Conservation (phyloP, 225 moss, liverwort and hornwort genomes). For the Lunularia cruciata region DNA sequence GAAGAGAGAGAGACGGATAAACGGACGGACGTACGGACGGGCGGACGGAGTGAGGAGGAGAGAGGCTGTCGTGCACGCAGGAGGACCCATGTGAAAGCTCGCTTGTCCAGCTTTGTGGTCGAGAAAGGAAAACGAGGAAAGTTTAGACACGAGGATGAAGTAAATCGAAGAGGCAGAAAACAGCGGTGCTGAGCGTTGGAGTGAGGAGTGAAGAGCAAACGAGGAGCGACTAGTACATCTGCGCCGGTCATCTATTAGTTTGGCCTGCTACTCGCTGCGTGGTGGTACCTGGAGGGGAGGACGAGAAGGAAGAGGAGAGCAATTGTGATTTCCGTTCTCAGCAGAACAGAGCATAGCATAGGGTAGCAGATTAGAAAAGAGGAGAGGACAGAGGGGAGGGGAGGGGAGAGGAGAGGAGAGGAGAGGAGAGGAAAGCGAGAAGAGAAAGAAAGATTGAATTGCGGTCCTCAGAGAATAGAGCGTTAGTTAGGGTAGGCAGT, state of each 20-base stretch:
- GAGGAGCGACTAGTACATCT: too few species aligned
- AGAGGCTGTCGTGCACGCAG: too few species aligned
- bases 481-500: constrained; percentile 16
- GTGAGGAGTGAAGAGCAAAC: too few species aligned
- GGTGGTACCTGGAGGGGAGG: not conserved
- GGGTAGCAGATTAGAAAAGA: not conserved
- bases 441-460: not conserved
- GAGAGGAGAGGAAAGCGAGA: too few species aligned
- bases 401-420: not conserved
- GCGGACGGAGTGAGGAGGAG: too few species aligned
- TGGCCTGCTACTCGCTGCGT: not conserved
- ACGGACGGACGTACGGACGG: too few species aligned
- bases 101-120: not conserved
- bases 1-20: too few species aligned
- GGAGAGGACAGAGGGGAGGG: not conserved
- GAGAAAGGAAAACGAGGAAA: constrained; percentile 2
- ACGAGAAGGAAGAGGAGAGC: not conserved
- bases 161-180: not conserved
- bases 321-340: not conserved
- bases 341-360: not conserved
- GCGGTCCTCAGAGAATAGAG: not conserved
- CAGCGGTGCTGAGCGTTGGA: too few species aligned
- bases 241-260: not conserved
- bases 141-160: not conserved
- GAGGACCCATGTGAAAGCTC: too few species aligned